Evolutionary conservation across 331 rosid species (phyloP).

Genomic region (Telfairia occidentalis): DNA sequence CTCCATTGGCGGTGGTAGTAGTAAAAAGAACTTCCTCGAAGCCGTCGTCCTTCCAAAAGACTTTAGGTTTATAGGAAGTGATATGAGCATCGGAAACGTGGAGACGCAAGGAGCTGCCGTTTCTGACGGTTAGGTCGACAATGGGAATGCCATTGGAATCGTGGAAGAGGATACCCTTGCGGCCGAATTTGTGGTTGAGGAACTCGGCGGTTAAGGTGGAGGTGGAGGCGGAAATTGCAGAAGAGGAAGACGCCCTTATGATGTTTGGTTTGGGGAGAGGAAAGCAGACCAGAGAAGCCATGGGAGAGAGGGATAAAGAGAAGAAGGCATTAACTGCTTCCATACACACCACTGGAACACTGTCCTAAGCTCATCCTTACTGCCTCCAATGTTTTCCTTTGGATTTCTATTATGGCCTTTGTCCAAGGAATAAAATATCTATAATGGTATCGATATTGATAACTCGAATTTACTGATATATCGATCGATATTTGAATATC

Average conservation of each 20-base stretch:
- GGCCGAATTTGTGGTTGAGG: conserved; percentile 53
- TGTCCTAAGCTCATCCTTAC: conserved; percentile 40
- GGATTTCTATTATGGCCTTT: conserved; percentile 20
- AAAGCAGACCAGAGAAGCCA: conserved; percentile 87
- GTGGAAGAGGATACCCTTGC: conserved; percentile 70
- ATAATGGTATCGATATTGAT: too few species aligned
- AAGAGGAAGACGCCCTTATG: conserved; percentile 29
- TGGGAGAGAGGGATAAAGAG: conserved; percentile 21
- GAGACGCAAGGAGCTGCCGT: conserved; percentile 75
- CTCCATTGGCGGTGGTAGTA: conserved; percentile 25
- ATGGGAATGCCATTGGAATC: conserved; percentile 38
- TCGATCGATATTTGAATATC: too few species aligned
- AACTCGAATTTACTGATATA: too few species aligned
- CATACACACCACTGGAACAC: conserved; percentile 29
- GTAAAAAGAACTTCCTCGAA: conserved; percentile 72
- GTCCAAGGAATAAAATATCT: too few species aligned
- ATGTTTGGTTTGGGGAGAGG: conserved; percentile 57
- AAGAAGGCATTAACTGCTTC: conserved; percentile 24
- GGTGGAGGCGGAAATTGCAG: conserved; percentile 21
- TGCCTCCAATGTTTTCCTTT: conserved; percentile 12
- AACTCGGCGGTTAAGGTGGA: conserved; percentile 31
- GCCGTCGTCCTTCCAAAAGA: conserved; percentile 80
- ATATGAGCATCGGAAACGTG: conserved; percentile 78
- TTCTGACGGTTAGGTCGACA: conserved; percentile 64
- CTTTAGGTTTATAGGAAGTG: conserved; percentile 81